Conservation (phyloP, 2,329 filamentous ascomycete genomes). For the Xenoacremonium recifei region DNA sequence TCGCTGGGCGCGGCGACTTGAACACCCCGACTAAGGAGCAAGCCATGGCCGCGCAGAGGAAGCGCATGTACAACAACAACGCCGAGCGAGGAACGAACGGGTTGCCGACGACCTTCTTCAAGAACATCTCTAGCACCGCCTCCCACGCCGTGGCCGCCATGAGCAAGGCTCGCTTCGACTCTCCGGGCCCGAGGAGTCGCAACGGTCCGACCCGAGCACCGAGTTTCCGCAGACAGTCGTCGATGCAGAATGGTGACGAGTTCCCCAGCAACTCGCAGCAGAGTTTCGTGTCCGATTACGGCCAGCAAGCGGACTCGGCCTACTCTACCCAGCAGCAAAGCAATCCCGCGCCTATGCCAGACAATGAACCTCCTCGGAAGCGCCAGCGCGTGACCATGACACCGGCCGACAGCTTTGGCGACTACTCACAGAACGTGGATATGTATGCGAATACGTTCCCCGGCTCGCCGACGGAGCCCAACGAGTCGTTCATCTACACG, state of each 20-base stretch:
- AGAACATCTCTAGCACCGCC: conserved; percentile 91
- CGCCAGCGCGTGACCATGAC: conserved; percentile 61
- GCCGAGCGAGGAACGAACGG: conserved; percentile 67
- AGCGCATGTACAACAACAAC: conserved; percentile 76
- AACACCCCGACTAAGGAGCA: conserved; percentile 98
- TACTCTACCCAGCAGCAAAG: conserved; percentile 61
- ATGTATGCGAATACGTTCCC: conserved; percentile 50
- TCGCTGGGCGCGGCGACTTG: conserved; percentile 70
- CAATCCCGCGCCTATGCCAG: conserved; percentile 33
- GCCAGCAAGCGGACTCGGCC: conserved; percentile 68
- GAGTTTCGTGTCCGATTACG: conserved; percentile 74
- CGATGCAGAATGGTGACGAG: conserved; percentile 68
- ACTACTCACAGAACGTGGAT: conserved; percentile 47
- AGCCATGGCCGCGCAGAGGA: conserved; percentile 93
- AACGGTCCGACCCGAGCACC: conserved; percentile 65
- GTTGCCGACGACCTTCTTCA: conserved; percentile 86
- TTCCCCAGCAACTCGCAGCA: conserved; percentile 78
- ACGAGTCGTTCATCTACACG: conserved; percentile 73
- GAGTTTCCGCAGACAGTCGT: conserved; percentile 69
- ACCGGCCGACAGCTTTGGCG: conserved; percentile 57
- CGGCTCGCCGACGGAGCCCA: conserved; percentile 75
- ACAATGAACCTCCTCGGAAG: conserved; percentile 79
- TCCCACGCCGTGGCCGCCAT: conserved; percentile 93
- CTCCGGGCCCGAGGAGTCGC: conserved; percentile 68
- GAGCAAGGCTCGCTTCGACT: conserved; percentile 93